Base-by-base conservation (phyloP, 768 basidiomycete species). In the Cystobasidium ongulense region DNA sequence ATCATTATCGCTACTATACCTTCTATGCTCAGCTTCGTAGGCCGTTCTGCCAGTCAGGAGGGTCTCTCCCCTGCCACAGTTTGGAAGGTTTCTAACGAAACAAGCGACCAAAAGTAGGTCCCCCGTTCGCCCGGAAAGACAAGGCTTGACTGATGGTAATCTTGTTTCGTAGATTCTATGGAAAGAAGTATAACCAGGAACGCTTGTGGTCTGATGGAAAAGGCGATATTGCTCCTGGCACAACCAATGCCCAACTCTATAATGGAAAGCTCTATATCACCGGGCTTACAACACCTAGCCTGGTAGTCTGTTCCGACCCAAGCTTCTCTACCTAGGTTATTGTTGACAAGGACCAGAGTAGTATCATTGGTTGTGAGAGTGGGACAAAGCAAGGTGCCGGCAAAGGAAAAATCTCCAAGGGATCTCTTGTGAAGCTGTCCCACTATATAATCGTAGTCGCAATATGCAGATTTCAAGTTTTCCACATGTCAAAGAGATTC, bases 171-270 rank as follows among this genome's bases (percentile, higher is more conserved):
- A 46, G 63, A 57, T 52, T 77, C 67, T 64, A 65, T 43, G 77
- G 77, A 0, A 70, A 71, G 23, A 67, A 74, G 52, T 75, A 59
- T 67, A 53, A 46, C 21, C 29, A 73, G 38, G 53, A 3, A 17
- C 75, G 89, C 87, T 82, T 86, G 11, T 89, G 90, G 73, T 87
- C 89, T 79, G 88, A 90, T 79, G 29, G 21, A 31, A 83, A 87
- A 73, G 89, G 89, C 10, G 81, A 78, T 1, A 63, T 88, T 29
- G 85, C 85, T 13, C 85, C 85, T 18, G 86, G 84, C 7, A 81
- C 83, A 39, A 90, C 89, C 1, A 82, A 84, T 0, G 87, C 81
- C 1, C 86, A 59, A 1, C 72, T 82, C 18, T 85, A 87, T 76
- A 87, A 88, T 77, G 80, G 84, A 1, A 76, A 84, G 75, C 82